These are phyloP conservation scores for Xerocomus minutiporus DNA, from an alignment of 1,284 basidiomycete species.

Conservation along the genomic window DNA sequence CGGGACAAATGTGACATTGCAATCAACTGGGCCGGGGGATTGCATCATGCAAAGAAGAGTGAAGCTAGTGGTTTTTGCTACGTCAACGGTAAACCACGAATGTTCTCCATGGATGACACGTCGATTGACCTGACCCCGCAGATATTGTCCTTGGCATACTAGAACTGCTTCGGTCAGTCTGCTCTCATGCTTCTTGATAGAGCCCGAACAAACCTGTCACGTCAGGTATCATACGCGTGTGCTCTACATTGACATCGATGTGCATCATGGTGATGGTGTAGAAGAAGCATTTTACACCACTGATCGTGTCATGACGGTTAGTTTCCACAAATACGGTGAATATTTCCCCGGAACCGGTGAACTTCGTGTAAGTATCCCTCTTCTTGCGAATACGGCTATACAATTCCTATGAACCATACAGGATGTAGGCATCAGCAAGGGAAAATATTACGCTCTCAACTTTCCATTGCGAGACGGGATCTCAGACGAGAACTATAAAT, in stretches of 20 bases:
- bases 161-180: slow-evolving; percentile 75
- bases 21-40: slow-evolving; percentile 96
- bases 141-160: slow-evolving; percentile 98
- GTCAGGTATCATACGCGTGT: slow-evolving; percentile 88
- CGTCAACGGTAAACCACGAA: slow-evolving; percentile 74
- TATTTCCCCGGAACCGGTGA: slow-evolving; percentile 99
- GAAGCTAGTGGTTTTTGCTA: slow-evolving; percentile 99
- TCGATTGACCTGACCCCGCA: slow-evolving; percentile 24
- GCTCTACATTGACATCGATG: slow-evolving; percentile 98
- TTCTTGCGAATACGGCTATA: neutral
- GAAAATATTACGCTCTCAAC: slow-evolving; percentile 91
- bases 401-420: slow-evolving; percentile 29
- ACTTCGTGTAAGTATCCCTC: slow-evolving; percentile 59
- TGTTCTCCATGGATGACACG: neutral
- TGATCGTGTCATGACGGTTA: slow-evolving; percentile 97
- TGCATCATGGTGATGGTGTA: slow-evolving; percentile 98
- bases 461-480: slow-evolving; percentile 96
- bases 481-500: slow-evolving; percentile 93
- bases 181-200: neutral
- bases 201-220: neutral
- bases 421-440: slow-evolving; percentile 92
- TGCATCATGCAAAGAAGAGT: slow-evolving; percentile 98
- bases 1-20: slow-evolving; percentile 98
- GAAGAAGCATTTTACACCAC: slow-evolving; percentile 99
- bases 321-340: slow-evolving; percentile 99